Evolutionary conservation across 768 basidiomycete species (phyloP), one percentile per base, ranked within the genome.

Genomic region (Candolleomyces aberdarensis): DNA sequence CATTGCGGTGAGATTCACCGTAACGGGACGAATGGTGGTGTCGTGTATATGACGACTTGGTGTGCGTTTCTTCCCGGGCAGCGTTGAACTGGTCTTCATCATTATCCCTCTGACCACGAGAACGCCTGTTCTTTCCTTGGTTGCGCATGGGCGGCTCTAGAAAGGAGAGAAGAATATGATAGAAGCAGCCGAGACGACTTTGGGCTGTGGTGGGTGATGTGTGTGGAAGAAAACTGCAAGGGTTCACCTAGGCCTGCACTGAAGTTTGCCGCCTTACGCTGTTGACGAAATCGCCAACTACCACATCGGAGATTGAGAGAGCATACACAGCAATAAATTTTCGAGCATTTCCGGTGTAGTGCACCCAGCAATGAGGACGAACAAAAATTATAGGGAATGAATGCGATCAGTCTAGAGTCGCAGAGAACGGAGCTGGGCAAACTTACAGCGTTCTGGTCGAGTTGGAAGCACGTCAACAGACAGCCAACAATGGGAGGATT

Each of bases 11-110:
- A 76, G 66, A 86, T 83, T 49, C 80, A 75, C 63, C 76, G 80
- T 57, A 52, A 65, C 77, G 79, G 65, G 76, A 75, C 66, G 76
- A 74, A 65, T 78, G 78, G 64, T 76, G 78, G 60, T 76, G 71
- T 70, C 80, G 81, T 64, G 84, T 71, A 72, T 84, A 86, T 60
- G 78, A 71, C 62, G 86, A 82, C 52, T 53, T 56, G 39, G 54
- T 70, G 73, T 76, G 78, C 59, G 75, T 68, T 64, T 86, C 84
- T 62, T 85, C 84, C 64, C 67, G 82, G 68, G 79, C 73, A 72
- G 76, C 78, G 65, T 72, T 74, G 70, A 77, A 80, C 62, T 74
- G 72, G 66, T 85, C 82, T 65, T 81, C 78, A 66, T 81, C 80
- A 63, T 72, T 74, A 63, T 75, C 80, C 69, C 80, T 83, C 72